These are phyloP conservation scores for Taxillus chinensis DNA, from an alignment of 164 flowering plant species.

Conservation along the genomic window DNA sequence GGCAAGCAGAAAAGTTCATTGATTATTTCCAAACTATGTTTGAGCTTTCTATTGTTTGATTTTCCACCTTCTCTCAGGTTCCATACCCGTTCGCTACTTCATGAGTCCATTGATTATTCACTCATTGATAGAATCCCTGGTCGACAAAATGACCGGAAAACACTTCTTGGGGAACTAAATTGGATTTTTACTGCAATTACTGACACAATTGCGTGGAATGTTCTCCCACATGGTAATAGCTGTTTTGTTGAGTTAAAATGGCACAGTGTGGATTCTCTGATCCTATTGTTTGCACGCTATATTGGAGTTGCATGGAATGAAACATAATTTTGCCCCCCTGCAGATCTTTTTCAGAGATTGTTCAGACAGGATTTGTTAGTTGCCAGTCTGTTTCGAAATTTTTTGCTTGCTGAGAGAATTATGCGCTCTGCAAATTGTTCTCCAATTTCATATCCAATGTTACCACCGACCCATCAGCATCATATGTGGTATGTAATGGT, in stretches of 20 bases:
- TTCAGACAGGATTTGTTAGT: slow-evolving; percentile 94
- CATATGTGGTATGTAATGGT: slow-evolving; percentile 77
- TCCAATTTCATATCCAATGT: slow-evolving; percentile 78
- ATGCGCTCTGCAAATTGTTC: slow-evolving; percentile 99
- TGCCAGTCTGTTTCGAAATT: slow-evolving; percentile 91
- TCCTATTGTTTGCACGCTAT: background rate
- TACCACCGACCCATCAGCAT: slow-evolving; percentile 98
- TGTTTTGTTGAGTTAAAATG: background rate
- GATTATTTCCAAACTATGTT: no score
- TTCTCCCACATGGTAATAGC: slow-evolving; percentile 86
- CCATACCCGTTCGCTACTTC: slow-evolving; percentile 72
- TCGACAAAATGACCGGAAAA: slow-evolving; percentile 90
- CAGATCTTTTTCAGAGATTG: slow-evolving; percentile 92
- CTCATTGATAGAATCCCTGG: slow-evolving; percentile 93
- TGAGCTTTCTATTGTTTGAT: background rate
- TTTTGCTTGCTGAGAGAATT: slow-evolving; percentile 94
- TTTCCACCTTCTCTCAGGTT: slow-evolving; percentile 41
- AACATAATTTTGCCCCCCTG: slow-evolving; percentile 15
- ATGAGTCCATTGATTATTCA: slow-evolving; percentile 57
- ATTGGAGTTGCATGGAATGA: background rate
- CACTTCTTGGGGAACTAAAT: slow-evolving; percentile 90
- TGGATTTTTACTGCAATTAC: slow-evolving; percentile 99
- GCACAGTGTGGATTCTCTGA: slow-evolving; percentile 1
- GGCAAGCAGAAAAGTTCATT: no score
- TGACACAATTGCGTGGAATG: slow-evolving; percentile 99